Evolutionary conservation across 1,284 basidiomycete genomes (phyloP).

Genomic region (Lentinus polychrous): DNA sequence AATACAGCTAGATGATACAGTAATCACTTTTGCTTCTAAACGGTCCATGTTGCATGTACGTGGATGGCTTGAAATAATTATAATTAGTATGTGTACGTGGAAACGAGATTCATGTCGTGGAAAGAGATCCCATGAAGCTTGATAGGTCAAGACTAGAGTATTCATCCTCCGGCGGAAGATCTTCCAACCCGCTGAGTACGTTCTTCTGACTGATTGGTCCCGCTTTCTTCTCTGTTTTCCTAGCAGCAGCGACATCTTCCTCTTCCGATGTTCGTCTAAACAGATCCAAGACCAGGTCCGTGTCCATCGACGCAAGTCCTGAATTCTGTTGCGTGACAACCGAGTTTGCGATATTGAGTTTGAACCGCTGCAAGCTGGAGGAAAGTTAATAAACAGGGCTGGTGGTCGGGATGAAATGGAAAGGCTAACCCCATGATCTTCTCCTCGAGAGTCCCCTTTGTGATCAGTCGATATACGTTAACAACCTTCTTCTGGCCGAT

Average conservation of each 20-base stretch:
- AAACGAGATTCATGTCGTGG: conserved; percentile 17
- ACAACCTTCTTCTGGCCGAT: conserved; percentile 99
- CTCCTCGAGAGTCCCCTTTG: conserved; percentile 95
- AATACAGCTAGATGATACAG: not conserved
- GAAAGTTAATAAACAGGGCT: conserved; percentile 3
- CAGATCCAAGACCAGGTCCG: conserved; percentile 92
- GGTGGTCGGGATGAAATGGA: conserved; percentile 20
- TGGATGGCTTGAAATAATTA: conserved; percentile 4
- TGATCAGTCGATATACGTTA: conserved; percentile 97
- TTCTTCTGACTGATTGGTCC: conserved; percentile 68
- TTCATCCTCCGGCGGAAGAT: conserved; percentile 85
- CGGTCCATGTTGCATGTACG: not conserved
- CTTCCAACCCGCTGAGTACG: conserved; percentile 80
- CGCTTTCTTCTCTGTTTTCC: conserved; percentile 49
- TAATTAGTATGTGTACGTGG: conserved; percentile 9
- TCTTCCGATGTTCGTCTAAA: conserved; percentile 78
- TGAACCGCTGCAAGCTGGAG: conserved; percentile 78
- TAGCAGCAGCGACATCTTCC: conserved; percentile 58
- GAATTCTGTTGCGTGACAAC: conserved; percentile 98
- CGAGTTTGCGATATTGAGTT: conserved; percentile 95
- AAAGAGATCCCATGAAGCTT: conserved; percentile 77
- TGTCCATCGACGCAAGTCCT: conserved; percentile 92
- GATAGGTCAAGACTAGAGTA: conserved; percentile 82
- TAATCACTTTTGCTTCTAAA: too few relatives aligned
- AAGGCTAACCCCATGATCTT: conserved; percentile 95